Conservation (phyloP, 2,329 filamentous ascomycete species). For the Trichoderma lentiforme region DNA sequence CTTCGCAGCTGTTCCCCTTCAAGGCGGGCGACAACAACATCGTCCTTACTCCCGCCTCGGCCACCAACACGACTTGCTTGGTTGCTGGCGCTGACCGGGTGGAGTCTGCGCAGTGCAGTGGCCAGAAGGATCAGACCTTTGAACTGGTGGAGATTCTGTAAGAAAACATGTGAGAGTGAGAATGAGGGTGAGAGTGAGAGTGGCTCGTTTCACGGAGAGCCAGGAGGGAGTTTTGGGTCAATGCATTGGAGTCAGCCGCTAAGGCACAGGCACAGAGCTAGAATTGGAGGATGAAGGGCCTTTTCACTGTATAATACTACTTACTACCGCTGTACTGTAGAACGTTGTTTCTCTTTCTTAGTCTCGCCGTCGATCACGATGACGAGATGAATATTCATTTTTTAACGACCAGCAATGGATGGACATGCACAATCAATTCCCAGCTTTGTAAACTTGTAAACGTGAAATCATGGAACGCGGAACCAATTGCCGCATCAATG, state of each 20-base stretch:
- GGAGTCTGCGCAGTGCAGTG: constrained; percentile 29
- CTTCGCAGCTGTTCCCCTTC: constrained; percentile 49
- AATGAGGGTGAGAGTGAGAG: background rate
- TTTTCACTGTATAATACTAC: constrained; percentile 1
- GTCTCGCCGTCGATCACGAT: background rate
- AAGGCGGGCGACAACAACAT: constrained; percentile 38
- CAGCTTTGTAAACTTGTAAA: background rate
- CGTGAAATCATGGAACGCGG: background rate
- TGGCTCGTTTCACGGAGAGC: background rate
- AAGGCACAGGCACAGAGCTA: background rate
- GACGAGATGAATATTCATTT: background rate
- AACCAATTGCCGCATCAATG: background rate
- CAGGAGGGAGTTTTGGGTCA: background rate
- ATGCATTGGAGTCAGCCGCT: background rate
- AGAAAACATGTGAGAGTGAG: background rate
- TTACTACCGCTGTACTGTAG: background rate
- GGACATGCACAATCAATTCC: background rate
- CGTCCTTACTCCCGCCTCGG: constrained; percentile 44
- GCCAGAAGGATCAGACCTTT: constrained; percentile 24
- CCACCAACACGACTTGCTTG: constrained; percentile 32
- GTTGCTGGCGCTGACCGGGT: constrained; percentile 21
- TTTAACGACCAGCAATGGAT: constrained; percentile 1
- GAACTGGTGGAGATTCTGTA: constrained; percentile 21
- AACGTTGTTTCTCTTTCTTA: background rate
- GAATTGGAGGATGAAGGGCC: background rate